Base-by-base conservation (phyloP, 345 rosid species). In the Populus deltoides region DNA sequence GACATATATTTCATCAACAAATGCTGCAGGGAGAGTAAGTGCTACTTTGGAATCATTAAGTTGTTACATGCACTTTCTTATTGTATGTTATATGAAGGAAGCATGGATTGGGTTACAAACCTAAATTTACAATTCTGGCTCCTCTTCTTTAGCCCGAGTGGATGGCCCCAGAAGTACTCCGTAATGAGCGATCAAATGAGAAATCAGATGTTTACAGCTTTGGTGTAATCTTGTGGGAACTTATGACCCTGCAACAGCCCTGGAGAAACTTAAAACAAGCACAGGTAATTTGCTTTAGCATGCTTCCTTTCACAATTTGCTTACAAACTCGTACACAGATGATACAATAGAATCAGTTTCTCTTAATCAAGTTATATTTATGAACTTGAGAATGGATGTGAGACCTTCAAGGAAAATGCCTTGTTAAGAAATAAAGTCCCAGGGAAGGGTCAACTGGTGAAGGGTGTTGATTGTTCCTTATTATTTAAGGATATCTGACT, bases 151-250 rank as follows among this genome's bases (percentile, higher is more conserved):
- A 81, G 83, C 83, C 83, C 2, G 83, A 81, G 72, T 81, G 83
- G 83, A 81, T 81, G 83, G 83, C 83, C 17, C 83, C 83, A 5
- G 83, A 81, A 81, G 83, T 81, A 22, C 73, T 81, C 29, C 77
- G 80, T 22, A 72, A 77, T 57, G 80, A 77, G 35, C 73, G 29
- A 35, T 81, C 80, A 45, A 72, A 81, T 59, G 83, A 81, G 66
- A 81, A 81, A 47, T 72, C 83, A 43, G 83, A 81, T 68, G 80
- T 81, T 53, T 81, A 81, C 43, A 81, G 83, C 80, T 81, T 81
- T 72, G 83, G 83, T 25, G 80, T 81, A 17, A 72, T 81, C 63
- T 77, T 81, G 70, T 81, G 83, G 83, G 83, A 81, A 25, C 77
- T 81, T 39, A 39, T 69, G 68, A 81, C 83, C 25, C 74, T 81